Conservation (phyloP, 495 filamentous ascomycete species). For the Filosporella fistucella region DNA sequence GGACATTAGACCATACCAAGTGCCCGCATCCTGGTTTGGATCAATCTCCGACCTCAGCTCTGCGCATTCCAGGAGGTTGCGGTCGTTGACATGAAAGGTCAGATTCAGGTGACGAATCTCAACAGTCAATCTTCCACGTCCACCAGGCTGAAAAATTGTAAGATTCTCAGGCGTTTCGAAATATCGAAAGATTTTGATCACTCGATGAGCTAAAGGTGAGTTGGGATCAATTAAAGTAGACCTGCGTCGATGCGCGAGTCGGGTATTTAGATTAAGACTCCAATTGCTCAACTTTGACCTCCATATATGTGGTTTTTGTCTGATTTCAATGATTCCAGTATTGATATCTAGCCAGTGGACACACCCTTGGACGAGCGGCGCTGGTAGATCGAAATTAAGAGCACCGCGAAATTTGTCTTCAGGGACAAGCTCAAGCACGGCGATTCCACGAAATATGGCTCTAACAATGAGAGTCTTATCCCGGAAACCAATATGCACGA, state of each 20-base stretch:
- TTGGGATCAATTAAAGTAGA: constrained; percentile 25
- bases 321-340: constrained; percentile 43
- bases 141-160: constrained; percentile 34
- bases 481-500: constrained; percentile 47
- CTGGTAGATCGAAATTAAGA: constrained; percentile 43
- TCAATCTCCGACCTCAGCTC: constrained; percentile 40
- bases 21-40: constrained; percentile 44
- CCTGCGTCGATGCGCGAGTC: constrained; percentile 18
- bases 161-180: constrained; percentile 29
- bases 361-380: constrained; percentile 38
- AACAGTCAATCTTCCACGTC: constrained; percentile 16
- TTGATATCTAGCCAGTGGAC: constrained; percentile 57
- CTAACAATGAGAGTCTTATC: constrained; percentile 33
- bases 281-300: constrained; percentile 22
- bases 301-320: constrained; percentile 41
- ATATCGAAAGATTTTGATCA: constrained; percentile 31
- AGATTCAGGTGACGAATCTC: constrained; percentile 38
- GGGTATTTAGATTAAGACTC: constrained; percentile 24
- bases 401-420: constrained; percentile 20
- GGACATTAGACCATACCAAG: constrained; percentile 43
- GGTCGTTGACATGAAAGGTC: constrained; percentile 34
- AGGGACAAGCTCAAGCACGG: constrained; percentile 33
- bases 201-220: constrained; percentile 21
- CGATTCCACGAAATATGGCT: constrained; percentile 10
- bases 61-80: constrained; percentile 35